Evolutionary conservation across 441 rosid genomes (phyloP).

Genomic region (Erodium moschatum): DNA sequence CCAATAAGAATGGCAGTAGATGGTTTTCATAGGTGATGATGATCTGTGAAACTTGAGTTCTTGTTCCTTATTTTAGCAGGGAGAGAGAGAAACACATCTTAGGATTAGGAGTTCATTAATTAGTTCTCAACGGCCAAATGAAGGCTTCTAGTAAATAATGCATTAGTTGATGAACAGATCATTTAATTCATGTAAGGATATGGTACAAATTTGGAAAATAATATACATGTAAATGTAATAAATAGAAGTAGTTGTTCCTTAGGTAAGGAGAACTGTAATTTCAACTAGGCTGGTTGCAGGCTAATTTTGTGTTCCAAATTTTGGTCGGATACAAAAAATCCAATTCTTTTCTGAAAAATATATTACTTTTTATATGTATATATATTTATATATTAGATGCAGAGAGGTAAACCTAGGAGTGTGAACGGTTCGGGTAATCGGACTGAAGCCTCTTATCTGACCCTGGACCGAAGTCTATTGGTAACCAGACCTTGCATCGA

Average conservation of each 20-base stretch:
- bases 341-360: too few relatives aligned
- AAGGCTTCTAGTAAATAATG: not conserved
- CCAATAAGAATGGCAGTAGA: slow-evolving; percentile 32
- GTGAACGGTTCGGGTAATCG: too few relatives aligned
- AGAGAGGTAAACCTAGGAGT: too few relatives aligned
- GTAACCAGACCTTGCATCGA: too few relatives aligned
- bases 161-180: not conserved
- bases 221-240: slow-evolving; percentile 7
- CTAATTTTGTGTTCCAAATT: too few relatives aligned
- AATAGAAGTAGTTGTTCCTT: not conserved
- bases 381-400: too few relatives aligned
- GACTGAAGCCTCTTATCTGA: too few relatives aligned
- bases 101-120: not conserved
- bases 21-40: slow-evolving; percentile 27
- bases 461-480: too few relatives aligned
- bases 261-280: not conserved
- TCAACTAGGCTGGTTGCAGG: too few relatives aligned
- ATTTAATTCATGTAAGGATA: not conserved
- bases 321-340: too few relatives aligned
- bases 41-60: not conserved
- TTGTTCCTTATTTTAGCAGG: not conserved
- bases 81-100: not conserved
- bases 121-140: not conserved
- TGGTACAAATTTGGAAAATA: not conserved
- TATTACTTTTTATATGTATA: too few relatives aligned